A percentile compares a stretch with the other conserved stretches of the same genome.
phyloP scores from a whole-genome alignment of 257 asterid genomes.

The Henckelia pumila region DNA sequence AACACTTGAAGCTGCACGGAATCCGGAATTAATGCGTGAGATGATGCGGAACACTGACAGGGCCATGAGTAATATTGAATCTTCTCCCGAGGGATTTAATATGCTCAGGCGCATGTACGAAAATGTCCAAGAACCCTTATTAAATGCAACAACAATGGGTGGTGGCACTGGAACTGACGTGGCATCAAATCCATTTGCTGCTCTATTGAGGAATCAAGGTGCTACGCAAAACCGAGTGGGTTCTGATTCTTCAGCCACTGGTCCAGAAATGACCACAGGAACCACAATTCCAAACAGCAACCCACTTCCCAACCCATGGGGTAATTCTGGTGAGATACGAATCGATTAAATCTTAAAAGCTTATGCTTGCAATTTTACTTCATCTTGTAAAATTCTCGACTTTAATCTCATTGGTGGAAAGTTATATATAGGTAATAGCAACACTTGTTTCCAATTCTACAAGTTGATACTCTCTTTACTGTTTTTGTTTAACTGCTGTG shows the following conservation, averaged over 20 bases:
- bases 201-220: constrained; percentile 48
- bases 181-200: constrained; percentile 53
- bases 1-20: constrained; percentile 63
- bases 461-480: too few species aligned
- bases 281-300: constrained; percentile 55
- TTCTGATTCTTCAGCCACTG: constrained; percentile 31
- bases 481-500: too few species aligned
- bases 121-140: constrained; percentile 60
- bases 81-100: constrained; percentile 67
- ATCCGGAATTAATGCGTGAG: constrained; percentile 71
- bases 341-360: neutral
- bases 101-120: constrained; percentile 68
- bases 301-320: constrained; percentile 73
- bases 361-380: neutral
- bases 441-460: neutral
- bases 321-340: constrained; percentile 27
- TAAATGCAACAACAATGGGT: constrained; percentile 52
- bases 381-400: too few species aligned
- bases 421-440: neutral
- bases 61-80: constrained; percentile 62
- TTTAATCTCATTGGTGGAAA: neutral
- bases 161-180: constrained; percentile 40
- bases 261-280: constrained; percentile 33
- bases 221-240: constrained; percentile 30
- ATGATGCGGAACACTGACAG: constrained; percentile 69